A percentile compares a stretch with the other conserved stretches of the same genome.
These are phyloP conservation scores for Solanum virginianum DNA, from an alignment of 257 asterid species.

Conservation along the genomic window DNA sequence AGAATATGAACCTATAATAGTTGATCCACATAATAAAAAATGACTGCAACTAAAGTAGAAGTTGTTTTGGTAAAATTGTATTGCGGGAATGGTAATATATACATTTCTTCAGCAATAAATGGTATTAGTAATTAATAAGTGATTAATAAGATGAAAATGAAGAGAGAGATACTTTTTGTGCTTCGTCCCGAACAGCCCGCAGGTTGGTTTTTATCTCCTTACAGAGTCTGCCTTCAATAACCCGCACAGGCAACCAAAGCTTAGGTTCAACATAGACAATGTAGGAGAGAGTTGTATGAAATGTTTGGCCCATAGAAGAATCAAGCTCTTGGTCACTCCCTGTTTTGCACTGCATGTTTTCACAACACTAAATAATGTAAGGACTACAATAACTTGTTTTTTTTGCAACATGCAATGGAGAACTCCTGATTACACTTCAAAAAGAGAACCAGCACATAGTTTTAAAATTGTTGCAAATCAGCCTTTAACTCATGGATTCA, in stretches of 20 bases:
- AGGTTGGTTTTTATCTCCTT: constrained; percentile 54
- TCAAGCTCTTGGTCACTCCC: constrained; percentile 14
- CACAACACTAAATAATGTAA: constrained; percentile 3
- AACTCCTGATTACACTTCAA: background rate
- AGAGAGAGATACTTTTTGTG: constrained; percentile 36
- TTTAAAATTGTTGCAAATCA: background rate
- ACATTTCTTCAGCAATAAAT: background rate
- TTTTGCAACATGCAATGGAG: background rate
- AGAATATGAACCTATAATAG: background rate
- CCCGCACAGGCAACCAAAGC: constrained; percentile 71
- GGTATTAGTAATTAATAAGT: background rate
- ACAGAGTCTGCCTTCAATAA: constrained; percentile 71
- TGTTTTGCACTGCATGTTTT: constrained; percentile 19
- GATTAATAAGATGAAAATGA: background rate
- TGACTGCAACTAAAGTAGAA: background rate
- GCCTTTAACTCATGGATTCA: background rate
- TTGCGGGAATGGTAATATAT: background rate
- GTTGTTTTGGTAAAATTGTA: background rate
- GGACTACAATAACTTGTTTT: background rate
- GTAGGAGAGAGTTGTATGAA: constrained; percentile 45
- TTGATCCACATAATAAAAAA: background rate
- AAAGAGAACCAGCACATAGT: background rate
- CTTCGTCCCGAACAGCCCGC: constrained; percentile 44
- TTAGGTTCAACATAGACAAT: constrained; percentile 66
- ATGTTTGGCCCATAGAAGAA: constrained; percentile 19